Conservation (phyloP, 192 early-diverging fungal genomes). For the Coemansia aciculifera region DNA sequence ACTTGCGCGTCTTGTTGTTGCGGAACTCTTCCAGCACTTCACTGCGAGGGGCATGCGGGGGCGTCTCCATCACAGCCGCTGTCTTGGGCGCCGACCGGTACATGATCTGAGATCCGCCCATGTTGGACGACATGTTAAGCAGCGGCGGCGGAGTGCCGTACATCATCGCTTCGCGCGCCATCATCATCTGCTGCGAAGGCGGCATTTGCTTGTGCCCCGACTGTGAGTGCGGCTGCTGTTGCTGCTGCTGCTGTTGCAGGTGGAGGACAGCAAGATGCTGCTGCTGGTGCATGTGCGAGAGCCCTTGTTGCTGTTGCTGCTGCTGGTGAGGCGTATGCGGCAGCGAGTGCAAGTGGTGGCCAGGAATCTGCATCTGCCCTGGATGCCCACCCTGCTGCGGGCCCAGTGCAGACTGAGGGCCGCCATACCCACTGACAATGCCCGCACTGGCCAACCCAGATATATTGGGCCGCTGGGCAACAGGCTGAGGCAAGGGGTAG, state of each 20-base stretch:
- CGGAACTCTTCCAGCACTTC: conserved; percentile 95
- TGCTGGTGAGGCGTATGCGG: conserved; percentile 43
- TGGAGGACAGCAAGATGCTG: conserved; percentile 26
- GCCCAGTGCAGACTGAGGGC: conserved; percentile 16
- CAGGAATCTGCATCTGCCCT: conserved; percentile 18
- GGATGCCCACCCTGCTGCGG: conserved; percentile 11
- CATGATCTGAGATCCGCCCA: conserved; percentile 34
- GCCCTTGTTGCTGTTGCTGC: conserved; percentile 20
- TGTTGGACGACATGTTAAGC: conserved; percentile 20
- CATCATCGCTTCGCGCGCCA: conserved; percentile 42
- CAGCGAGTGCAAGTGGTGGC: conserved; percentile 41
- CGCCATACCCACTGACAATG: conserved; percentile 18
- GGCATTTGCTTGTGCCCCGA: conserved; percentile 16
- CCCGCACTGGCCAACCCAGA: conserved; percentile 33
- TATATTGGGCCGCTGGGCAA: conserved; percentile 39
- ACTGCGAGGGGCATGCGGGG: conserved; percentile 72
- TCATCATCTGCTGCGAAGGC: conserved; percentile 24
- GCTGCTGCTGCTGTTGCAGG: conserved; percentile 27
- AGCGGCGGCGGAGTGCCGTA: conserved; percentile 49
- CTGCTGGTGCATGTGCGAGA: conserved; percentile 24
- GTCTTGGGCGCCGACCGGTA: conserved; percentile 39
- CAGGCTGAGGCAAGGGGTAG: conserved; percentile 48
- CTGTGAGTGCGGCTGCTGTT: conserved; percentile 12
- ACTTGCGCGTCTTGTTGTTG: conserved; percentile 96
- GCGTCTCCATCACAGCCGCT: conserved; percentile 39